These are phyloP conservation scores for Tubosaeta sp. DNA, from an alignment of 768 basidiomycete species.

Conservation along the genomic window DNA sequence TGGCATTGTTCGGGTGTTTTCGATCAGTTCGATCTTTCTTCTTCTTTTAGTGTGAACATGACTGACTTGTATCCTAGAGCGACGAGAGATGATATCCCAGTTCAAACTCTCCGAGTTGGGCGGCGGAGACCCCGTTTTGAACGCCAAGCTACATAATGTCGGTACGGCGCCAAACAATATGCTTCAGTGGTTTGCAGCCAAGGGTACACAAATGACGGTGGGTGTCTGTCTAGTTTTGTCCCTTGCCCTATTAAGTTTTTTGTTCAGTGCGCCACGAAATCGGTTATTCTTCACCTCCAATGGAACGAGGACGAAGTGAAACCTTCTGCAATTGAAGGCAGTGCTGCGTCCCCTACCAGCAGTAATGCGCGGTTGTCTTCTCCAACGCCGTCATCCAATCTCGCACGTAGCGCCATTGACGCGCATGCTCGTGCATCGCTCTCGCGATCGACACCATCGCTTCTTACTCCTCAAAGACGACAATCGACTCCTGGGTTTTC, in stretches of 20 bases:
- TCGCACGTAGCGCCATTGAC: constrained; percentile 16
- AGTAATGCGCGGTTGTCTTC: constrained; percentile 23
- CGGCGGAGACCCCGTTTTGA: constrained; percentile 59
- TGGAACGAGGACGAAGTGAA: constrained; percentile 68
- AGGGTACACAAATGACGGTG: constrained; percentile 88
- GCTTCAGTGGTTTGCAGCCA: constrained; percentile 93
- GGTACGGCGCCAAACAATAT: constrained; percentile 82
- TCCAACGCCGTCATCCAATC: constrained; percentile 22
- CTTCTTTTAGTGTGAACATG: background rate
- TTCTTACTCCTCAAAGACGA: constrained; percentile 38
- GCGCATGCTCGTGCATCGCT: constrained; percentile 46
- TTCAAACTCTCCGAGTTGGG: constrained; percentile 83
- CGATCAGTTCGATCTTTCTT: constrained; percentile 61
- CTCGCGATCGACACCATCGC: constrained; percentile 49
- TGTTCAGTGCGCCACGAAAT: constrained; percentile 80
- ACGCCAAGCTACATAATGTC: constrained; percentile 67
- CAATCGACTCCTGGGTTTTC: constrained; percentile 32
- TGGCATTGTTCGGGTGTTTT: constrained; percentile 86
- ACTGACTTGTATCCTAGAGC: constrained; percentile 32
- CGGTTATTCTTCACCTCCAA: constrained; percentile 77
- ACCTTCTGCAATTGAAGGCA: constrained; percentile 11
- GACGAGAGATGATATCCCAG: constrained; percentile 88
- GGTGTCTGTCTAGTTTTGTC: constrained; percentile 17
- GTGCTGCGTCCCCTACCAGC: constrained; percentile 24
- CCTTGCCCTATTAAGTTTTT: background rate